Base-by-base conservation (phyloP, 179 eudicot species). In the Camellia oleifera region DNA sequence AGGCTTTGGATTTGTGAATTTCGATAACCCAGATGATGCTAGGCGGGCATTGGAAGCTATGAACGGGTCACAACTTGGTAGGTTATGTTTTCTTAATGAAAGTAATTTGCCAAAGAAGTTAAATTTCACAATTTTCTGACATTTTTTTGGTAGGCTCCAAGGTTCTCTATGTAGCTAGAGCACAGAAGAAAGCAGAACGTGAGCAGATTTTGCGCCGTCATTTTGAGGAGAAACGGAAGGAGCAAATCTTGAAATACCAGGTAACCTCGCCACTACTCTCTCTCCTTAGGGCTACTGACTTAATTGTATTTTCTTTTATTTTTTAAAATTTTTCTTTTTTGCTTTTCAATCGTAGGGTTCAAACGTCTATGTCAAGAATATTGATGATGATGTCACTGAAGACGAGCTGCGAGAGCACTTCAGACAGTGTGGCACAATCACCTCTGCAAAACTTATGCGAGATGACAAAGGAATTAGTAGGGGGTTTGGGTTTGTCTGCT, bases 401-500 rank as follows among this genome's bases (percentile, higher is more conserved):
- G 92, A 86, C 45, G 90, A 88, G 84, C 81, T 92, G 75, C 83
- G 84, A 71, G 88, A 86, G 68, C 88, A 80, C 26, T 93, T 93
- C 53, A 90, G 89, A 79, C 82, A 86, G 78, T 93, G 93, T 85
- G 96, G 97, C 56, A 88, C 88, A 56, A 90, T 93, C 77, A 90
- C 93, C 32, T 93, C 97, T 58, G 90, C 85, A 15, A 92, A 89
- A 74, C 70, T 91, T 50, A 93, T 93, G 97, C 75, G 85, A 61
- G 88, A 90, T 75, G 91, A 88, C 40, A 91, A 89, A 80, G 94
- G 95, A 69, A 69, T 88, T 0, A 93, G 93, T 66, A 93, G 80
- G 84, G 96, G 97, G 1, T 93, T 90, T 84, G 96, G 94, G 61
- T 93, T 93, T 84, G 93, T 93, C 4, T 90, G 97, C 85, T 93